Evolutionary conservation across 2,329 filamentous ascomycete species (phyloP), one percentile per base, ranked within the genome.

Genomic region (Penicillium sp.): DNA sequence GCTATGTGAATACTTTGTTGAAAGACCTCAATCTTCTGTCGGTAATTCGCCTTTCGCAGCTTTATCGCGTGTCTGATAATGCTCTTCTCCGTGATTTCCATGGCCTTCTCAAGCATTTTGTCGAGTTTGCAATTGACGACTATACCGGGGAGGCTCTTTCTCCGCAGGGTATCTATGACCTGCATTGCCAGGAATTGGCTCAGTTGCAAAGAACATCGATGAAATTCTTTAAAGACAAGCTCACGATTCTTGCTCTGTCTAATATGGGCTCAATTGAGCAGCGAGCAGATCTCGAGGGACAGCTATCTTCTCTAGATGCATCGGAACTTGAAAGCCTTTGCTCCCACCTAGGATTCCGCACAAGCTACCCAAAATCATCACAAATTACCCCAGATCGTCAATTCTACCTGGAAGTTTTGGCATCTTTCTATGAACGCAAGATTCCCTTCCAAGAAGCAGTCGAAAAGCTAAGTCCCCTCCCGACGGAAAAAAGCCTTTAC

Each of bases 201-300:
- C 86, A 82, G 49, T 76, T 99, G 48, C 95, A 99, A 71, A 78
- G 90, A 55, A 83, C 85, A 43, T 84, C 87, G 19, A 80, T 96
- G 65, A 91, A 87, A 66, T 79, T 91, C 64, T 97, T 96, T 74
- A 91, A 90, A 64, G 85, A 91, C 7, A 96, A 97, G 73, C 77
- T 99, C 35, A 91, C 88, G n/a, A 88, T 99, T 36, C 77, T 99
- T 55, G 90, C 93, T 1, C 76, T 99, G 36, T 94, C 94, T 16
- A 97, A 99, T 69, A 95, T 95, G 69, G 91, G 88, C 2, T 88
- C 91, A 4, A 88, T 99, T 58, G 88, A 92, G 60, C 87, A 89
- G 67, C 82, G 90, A 40, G 79, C 83, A 6, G 94, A 97, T 62
- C 80, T 99, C 14, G 83, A 88, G 67, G 81, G 83, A 23, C 87